Percentiles rank a stretch among this genome's conserved stretches.
phyloP scores from a whole-genome alignment of 352 stramenopile genomes.

The Phytophthora pisi region DNA sequence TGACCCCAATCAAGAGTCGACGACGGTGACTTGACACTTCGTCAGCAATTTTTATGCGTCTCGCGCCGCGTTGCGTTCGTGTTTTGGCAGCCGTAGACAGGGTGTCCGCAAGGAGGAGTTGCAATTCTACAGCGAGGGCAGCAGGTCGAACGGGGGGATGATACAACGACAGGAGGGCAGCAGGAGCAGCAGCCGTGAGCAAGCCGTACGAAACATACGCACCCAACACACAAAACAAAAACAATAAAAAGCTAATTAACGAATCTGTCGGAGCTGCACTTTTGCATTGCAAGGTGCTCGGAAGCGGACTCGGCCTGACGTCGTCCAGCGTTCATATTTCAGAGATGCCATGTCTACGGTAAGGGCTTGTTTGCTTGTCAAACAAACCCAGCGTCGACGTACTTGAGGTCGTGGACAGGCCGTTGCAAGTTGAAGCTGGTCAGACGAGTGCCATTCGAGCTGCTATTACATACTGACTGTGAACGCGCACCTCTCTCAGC shows the following conservation, averaged over 20 bases:
- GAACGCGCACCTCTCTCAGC: constrained; percentile 21
- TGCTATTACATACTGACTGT: not conserved
- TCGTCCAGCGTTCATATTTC: not conserved
- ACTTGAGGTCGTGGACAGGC: constrained; percentile 14
- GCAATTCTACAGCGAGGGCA: not conserved
- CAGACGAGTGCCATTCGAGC: not conserved
- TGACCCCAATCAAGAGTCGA: constrained; percentile 16
- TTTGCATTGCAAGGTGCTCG: not conserved
- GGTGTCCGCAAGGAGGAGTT: not conserved
- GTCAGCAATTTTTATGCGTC: constrained; percentile 11
- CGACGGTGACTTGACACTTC: not conserved
- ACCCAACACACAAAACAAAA: constrained; percentile 24
- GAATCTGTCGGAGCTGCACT: constrained; percentile 19
- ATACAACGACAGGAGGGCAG: not conserved
- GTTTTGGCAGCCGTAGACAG: not conserved
- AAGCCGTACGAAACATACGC: constrained; percentile 9
- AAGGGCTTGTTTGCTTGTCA: not conserved
- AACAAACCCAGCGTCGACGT: constrained; percentile 2
- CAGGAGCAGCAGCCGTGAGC: constrained; percentile 16
- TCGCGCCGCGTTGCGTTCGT: constrained; percentile 16
- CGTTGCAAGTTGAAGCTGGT: constrained; percentile 7
- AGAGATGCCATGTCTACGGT: not conserved
- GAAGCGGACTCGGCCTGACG: not conserved
- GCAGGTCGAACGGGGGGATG: constrained; percentile 1
- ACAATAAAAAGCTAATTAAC: constrained; percentile 44